Conservation (phyloP, 225 moss, liverwort and hornwort genomes). For the Antitrichia curtipendula region DNA sequence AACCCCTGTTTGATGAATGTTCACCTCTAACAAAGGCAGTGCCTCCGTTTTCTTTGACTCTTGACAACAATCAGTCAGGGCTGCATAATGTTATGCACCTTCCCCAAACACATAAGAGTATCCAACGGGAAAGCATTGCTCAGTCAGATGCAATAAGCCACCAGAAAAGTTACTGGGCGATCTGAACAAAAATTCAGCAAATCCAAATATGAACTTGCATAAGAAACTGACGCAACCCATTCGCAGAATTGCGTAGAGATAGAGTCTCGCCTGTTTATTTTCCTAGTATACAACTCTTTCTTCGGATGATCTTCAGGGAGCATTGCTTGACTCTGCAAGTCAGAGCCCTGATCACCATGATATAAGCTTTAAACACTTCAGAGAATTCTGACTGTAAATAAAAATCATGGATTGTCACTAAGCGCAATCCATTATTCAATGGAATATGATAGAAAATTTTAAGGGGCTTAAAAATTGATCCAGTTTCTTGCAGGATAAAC, state of each 20-base stretch:
- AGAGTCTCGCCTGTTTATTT: not conserved
- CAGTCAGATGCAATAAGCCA: not conserved
- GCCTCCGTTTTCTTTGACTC: not conserved
- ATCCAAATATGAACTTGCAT: not conserved
- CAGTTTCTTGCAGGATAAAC: not conserved
- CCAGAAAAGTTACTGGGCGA: not conserved
- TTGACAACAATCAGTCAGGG: not conserved
- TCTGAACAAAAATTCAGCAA: not conserved
- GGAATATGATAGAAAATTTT: not conserved
- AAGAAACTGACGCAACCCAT: not conserved
- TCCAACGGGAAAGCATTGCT: not conserved
- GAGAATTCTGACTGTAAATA: not conserved
- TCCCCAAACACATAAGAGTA: not conserved
- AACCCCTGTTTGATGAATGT: not conserved
- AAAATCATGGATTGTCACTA: not conserved
- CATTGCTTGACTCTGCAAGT: not conserved
- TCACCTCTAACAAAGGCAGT: not conserved
- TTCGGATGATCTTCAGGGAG: not conserved
- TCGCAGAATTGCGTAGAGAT: not conserved
- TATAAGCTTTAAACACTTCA: not conserved
- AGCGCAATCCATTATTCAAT: not conserved
- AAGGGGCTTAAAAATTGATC: not conserved
- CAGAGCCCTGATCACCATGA: not conserved
- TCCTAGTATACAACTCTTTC: not conserved
- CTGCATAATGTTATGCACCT: not conserved